Evolutionary conservation across 108 stramenopile species (phyloP).

Genomic region (Pseudonitzschia pungens): DNA sequence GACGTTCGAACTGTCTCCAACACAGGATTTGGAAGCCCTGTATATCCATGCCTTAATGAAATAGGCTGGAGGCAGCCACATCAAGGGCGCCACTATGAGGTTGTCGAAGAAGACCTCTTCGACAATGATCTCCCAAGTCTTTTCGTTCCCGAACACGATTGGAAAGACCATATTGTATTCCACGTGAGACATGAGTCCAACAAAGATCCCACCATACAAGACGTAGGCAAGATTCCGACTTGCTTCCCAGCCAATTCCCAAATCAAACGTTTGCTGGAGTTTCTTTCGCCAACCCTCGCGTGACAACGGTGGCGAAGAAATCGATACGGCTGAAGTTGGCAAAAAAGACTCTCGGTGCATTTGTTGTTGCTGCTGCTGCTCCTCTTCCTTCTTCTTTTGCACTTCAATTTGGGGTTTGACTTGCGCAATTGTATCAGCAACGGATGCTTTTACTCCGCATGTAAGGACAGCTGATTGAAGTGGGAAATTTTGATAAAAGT

Average conservation of each 20-base stretch:
- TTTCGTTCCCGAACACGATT: conserved; percentile 15
- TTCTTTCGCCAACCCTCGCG: not conserved
- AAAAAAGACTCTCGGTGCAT: not conserved
- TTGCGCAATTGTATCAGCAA: conserved; percentile 42
- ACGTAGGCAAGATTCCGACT: conserved; percentile 33
- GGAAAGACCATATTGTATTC: conserved; percentile 36
- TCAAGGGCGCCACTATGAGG: conserved; percentile 32
- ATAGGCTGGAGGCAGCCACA: conserved; percentile 46
- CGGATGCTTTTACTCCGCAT: conserved; percentile 35
- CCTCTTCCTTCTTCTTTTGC: not conserved
- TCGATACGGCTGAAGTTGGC: not conserved
- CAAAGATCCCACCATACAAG: conserved; percentile 33
- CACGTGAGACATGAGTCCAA: conserved; percentile 35
- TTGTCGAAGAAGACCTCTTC: conserved; percentile 34
- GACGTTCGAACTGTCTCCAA: not conserved
- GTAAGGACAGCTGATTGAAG: conserved; percentile 29
- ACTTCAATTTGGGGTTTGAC: conserved; percentile 13
- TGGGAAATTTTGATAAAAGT: conserved; percentile 32
- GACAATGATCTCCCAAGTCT: conserved; percentile 1
- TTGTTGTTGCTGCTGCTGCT: not conserved
- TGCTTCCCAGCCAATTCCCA: not conserved
- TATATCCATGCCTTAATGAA: conserved; percentile 39
- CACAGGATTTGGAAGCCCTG: not conserved
- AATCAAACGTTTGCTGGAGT: not conserved
- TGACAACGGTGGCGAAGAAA: not conserved